A percentile compares a stretch with the other conserved stretches of the same genome.
Conservation (phyloP, 1,284 basidiomycete species). For the Pholiota adiposa region DNA sequence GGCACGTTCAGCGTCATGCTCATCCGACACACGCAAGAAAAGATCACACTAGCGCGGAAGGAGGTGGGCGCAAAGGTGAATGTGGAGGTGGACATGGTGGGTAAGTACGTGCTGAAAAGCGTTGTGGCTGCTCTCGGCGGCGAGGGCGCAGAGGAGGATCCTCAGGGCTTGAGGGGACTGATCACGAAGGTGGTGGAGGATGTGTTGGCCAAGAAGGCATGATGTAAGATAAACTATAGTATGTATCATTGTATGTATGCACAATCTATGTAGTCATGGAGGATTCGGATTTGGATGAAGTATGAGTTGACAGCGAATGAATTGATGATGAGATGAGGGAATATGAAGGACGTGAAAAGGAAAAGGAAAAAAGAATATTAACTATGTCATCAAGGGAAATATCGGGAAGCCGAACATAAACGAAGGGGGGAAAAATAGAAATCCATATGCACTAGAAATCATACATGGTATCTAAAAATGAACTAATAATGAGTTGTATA, state of each 20-base stretch:
- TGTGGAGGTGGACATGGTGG: slow-evolving; percentile 94
- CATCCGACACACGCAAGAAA: slow-evolving; percentile 92
- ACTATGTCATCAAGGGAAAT: too few species aligned
- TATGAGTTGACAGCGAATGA: background rate
- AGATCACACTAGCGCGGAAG: slow-evolving; percentile 85
- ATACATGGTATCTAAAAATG: background rate
- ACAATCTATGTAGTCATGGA: background rate
- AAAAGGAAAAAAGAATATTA: background rate
- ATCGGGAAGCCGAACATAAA: too few species aligned
- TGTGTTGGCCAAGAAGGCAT: slow-evolving; percentile 58
- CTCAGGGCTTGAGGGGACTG: slow-evolving; percentile 51
- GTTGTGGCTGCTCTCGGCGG: slow-evolving; percentile 74
- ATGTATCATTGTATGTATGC: slow-evolving; percentile 3
- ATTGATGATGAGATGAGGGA: background rate
- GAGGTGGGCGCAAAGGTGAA: slow-evolving; percentile 84
- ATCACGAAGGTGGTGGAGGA: slow-evolving; percentile 78
- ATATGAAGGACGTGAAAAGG: background rate
- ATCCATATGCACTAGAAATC: background rate
- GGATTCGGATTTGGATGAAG: background rate
- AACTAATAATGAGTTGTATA: background rate
- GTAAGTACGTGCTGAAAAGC: slow-evolving; percentile 86
- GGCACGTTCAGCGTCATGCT: slow-evolving; percentile 92
- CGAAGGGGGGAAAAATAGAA: background rate
- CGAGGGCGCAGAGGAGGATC: slow-evolving; percentile 40
- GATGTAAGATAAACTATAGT: slow-evolving; percentile 6